Evolutionary conservation across 345 rosid genomes (phyloP).

Genomic region (Lumnitzera racemosa): DNA sequence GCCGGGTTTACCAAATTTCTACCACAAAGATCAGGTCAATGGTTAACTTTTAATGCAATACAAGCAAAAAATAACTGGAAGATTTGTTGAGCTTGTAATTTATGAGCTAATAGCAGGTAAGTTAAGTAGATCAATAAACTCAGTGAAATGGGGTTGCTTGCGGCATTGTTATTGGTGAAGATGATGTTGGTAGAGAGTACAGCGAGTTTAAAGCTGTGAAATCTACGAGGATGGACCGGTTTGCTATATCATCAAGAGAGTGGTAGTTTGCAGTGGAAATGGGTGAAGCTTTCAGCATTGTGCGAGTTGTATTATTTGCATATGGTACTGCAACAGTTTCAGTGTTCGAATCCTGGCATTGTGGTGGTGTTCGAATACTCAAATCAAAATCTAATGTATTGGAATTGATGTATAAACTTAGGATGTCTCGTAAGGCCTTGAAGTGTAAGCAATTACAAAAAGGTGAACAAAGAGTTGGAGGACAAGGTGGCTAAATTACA

Average conservation of each 20-base stretch:
- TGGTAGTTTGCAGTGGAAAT: conserved; percentile 77
- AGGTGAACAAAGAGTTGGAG: too few relatives aligned
- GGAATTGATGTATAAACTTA: too few relatives aligned
- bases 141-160: conserved; percentile 75
- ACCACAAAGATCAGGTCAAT: conserved; percentile 46
- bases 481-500: too few relatives aligned
- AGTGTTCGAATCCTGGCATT: conserved; percentile 34
- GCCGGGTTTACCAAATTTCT: conserved; percentile 30
- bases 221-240: conserved; percentile 68
- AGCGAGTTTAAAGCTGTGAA: conserved; percentile 86
- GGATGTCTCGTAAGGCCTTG: too few relatives aligned
- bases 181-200: conserved; percentile 30
- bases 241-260: conserved; percentile 66
- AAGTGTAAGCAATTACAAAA: too few relatives aligned
- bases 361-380: too few relatives aligned
- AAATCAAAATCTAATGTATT: too few relatives aligned
- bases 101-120: conserved; percentile 33
- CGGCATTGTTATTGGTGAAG: conserved; percentile 46
- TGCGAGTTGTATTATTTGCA: conserved; percentile 49
- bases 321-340: conserved; percentile 51
- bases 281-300: conserved; percentile 59
- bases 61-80: conserved; percentile 58
- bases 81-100: conserved; percentile 67
- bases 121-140: conserved; percentile 78
- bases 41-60: conserved; percentile 33